Evolutionary conservation across 345 rosid genomes (phyloP).

Genomic region (Litchi chinensis): DNA sequence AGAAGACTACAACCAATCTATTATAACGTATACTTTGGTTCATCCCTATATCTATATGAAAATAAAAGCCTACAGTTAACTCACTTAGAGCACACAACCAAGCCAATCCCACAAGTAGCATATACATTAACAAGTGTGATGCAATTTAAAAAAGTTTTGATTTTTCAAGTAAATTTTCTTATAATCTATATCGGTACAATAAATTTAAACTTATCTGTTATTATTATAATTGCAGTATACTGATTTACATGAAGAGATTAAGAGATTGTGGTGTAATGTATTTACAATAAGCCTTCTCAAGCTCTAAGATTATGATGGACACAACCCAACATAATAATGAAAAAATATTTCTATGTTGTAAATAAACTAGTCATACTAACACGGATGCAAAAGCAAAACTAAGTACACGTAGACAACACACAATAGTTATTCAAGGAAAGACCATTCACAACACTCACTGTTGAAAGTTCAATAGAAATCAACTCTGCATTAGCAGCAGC

Average conservation of each 20-base stretch:
- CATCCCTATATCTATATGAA: neutral
- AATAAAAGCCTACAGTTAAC: neutral
- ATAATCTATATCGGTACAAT: no score
- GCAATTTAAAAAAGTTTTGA: neutral
- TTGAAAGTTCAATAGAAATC: conserved; percentile 72
- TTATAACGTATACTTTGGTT: neutral
- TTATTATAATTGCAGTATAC: neutral
- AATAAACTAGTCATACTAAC: neutral
- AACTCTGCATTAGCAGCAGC: conserved; percentile 76
- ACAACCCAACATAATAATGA: neutral
- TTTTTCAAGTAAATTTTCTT: no score
- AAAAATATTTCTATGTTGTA: neutral
- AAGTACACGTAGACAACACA: neutral
- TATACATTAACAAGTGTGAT: neutral
- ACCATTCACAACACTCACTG: conserved; percentile 52
- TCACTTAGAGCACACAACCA: neutral
- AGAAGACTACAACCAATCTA: conserved; percentile 1
- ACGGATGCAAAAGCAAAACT: neutral
- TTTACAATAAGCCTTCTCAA: neutral
- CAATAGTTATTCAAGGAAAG: neutral
- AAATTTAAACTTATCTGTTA: neutral
- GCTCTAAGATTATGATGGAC: neutral
- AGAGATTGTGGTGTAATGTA: neutral
- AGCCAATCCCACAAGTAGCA: neutral
- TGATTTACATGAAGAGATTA: neutral